Evolutionary conservation across 2,329 filamentous ascomycete genomes (phyloP).

Genomic region (Alternaria sp.): DNA sequence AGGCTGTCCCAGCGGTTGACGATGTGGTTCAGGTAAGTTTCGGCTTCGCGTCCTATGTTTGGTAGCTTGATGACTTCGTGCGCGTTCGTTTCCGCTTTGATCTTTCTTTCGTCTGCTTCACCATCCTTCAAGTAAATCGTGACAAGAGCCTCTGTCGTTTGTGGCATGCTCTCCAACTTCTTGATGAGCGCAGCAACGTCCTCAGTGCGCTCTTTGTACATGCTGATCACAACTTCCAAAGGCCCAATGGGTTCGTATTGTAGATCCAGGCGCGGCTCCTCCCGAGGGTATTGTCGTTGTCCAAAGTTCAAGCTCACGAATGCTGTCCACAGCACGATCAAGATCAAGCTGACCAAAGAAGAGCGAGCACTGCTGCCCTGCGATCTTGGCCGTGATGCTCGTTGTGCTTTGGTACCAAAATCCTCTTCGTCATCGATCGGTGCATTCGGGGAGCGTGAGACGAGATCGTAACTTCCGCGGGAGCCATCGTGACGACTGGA

Average conservation of each 20-base stretch:
- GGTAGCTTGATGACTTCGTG: slow-evolving; percentile 31
- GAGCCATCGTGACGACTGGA: not conserved
- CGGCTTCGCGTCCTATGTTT: slow-evolving; percentile 55
- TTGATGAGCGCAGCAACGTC: slow-evolving; percentile 33
- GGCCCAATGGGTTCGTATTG: slow-evolving; percentile 25
- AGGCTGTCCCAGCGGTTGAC: slow-evolving; percentile 52
- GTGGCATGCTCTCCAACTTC: slow-evolving; percentile 25
- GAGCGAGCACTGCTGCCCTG: slow-evolving; percentile 1
- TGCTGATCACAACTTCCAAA: slow-evolving; percentile 48
- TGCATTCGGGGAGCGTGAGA: not conserved
- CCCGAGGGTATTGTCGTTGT: slow-evolving; percentile 7
- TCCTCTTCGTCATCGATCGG: slow-evolving; percentile 10
- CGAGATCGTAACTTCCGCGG: slow-evolving; percentile 6
- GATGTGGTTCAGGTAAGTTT: slow-evolving; percentile 57
- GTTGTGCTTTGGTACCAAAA: not conserved
- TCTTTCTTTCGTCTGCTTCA: slow-evolving; percentile 23
- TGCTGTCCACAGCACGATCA: slow-evolving; percentile 23
- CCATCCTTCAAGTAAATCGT: slow-evolving; percentile 45
- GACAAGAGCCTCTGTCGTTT: slow-evolving; percentile 25
- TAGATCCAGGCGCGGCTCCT: slow-evolving; percentile 18
- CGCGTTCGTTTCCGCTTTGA: slow-evolving; percentile 33
- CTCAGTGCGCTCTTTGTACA: slow-evolving; percentile 44
- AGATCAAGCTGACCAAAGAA: slow-evolving; percentile 6
- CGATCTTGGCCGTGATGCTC: not conserved
- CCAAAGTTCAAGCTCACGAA: slow-evolving; percentile 29